These are phyloP conservation scores for Dactylellina leptospora DNA, from an alignment of 2,329 filamentous ascomycete species.

Conservation along the genomic window DNA sequence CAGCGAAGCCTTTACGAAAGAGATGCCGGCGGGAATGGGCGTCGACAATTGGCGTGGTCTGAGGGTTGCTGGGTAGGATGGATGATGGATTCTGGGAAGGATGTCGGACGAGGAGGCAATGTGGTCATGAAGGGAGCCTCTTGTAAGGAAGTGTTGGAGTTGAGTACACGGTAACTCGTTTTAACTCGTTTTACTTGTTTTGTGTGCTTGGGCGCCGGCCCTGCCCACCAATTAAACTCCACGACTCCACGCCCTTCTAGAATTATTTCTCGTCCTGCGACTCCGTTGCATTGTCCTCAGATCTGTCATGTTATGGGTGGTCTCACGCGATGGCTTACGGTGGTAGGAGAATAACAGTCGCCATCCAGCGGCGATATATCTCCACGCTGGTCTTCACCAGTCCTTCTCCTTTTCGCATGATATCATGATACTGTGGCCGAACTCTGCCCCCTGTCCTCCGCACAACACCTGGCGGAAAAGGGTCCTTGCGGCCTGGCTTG, in stretches of 20 bases:
- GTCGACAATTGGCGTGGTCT: slow-evolving; percentile 25
- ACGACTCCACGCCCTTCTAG: too few species aligned
- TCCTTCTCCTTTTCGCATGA: slow-evolving; percentile 1
- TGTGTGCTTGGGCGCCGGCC: slow-evolving; percentile 46
- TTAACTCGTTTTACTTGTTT: slow-evolving; percentile 53
- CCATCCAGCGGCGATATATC: slow-evolving; percentile 6
- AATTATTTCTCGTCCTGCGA: too few species aligned
- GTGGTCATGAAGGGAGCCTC: slow-evolving; percentile 43
- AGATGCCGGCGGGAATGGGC: slow-evolving; percentile 18
- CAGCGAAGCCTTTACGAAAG: slow-evolving; percentile 31
- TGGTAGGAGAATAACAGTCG: not conserved
- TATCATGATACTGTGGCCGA: slow-evolving; percentile 21
- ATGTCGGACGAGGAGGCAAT: slow-evolving; percentile 45
- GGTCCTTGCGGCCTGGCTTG: not conserved
- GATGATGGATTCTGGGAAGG: not conserved
- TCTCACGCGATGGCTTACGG: too few species aligned
- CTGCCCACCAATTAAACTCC: slow-evolving; percentile 7
- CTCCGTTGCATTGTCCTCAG: too few species aligned
- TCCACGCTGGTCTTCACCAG: not conserved
- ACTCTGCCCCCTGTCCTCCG: slow-evolving; percentile 2
- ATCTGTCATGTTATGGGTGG: too few species aligned
- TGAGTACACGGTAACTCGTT: slow-evolving; percentile 54
- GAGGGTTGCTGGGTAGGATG: not conserved
- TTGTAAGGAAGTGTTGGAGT: slow-evolving; percentile 48
- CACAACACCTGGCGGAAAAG: not conserved